Evolutionary conservation across 805 yeast species (phyloP), one percentile per base, ranked within the genome.

Genomic region (Myxozyma lipomycoides): DNA sequence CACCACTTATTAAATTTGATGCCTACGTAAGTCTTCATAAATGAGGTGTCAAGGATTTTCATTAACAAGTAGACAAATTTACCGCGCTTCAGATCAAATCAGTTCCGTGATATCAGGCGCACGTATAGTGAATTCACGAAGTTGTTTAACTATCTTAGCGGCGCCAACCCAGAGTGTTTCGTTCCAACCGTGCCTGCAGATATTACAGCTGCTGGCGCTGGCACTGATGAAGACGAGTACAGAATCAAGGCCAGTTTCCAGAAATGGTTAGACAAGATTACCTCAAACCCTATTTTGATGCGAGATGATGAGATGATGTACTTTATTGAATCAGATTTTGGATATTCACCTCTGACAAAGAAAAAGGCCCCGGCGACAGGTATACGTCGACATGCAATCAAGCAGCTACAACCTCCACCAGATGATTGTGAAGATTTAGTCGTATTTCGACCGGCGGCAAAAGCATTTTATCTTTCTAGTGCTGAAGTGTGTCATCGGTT

Each of bases 341-440:
- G 79, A 10, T 81, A 81, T 64, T 68, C 81, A 1, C 85, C 83
- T 17, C 77, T 79, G 34, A 83, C 81, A 56, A 77, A 79, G 60
- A 72, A 76, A 38, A 71, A 76, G 40, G 76, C 82, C 28, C 82
- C 82, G 43, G 95, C 96, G 0, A 81, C 95, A 15, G 98, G 98
- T 0, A 67, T 93, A 23, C 81, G 83, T 56, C 78, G 98, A 45
- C 86, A 86, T 67, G 89, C 98, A 1, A 75, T 93, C 62, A 93
- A 93, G 67, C 98, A 93, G 66, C 76, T 90, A 40, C 83, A 86
- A 38, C 86, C 95, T 1, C 98, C 98, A 0, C 87, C 83, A 62
- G 98, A 91, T 68, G 91, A 87, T 37, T 83, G 81, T 42, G 75
- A 78, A 23, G 93, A 84, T 55, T 74, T 93, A 54, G 89, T 93